Conservation (phyloP, 192 early-diverging fungal species). For the Coemansia sp. region DNA sequence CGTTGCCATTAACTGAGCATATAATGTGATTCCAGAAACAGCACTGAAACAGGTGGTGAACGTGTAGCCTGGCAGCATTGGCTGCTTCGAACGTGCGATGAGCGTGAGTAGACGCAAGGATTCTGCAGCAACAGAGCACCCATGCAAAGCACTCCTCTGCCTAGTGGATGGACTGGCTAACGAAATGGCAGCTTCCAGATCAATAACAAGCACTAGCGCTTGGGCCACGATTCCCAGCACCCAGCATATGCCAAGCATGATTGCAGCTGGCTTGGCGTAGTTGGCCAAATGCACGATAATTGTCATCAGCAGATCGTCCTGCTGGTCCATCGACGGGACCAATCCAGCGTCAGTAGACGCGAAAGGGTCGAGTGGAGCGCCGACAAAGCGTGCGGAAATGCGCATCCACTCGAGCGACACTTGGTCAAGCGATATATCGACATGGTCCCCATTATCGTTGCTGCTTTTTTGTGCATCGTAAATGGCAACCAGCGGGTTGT, state of each 20-base stretch:
- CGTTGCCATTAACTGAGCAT: too few relatives aligned
- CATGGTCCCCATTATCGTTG: not conserved
- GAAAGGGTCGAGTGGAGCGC: not conserved
- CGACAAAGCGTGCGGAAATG: not conserved
- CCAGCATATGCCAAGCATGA: not conserved
- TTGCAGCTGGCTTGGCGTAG: not conserved
- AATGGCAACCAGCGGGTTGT: constrained; percentile 8
- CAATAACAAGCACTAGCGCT: not conserved
- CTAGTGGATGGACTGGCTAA: not conserved
- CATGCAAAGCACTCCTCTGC: not conserved
- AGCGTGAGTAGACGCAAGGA: not conserved
- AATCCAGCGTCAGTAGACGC: not conserved
- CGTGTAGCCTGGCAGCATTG: not conserved
- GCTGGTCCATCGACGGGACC: not conserved
- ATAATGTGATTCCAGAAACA: not conserved
- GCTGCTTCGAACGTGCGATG: not conserved
- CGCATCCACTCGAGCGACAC: constrained; percentile 21
- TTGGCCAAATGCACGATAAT: not conserved
- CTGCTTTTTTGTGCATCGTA: not conserved
- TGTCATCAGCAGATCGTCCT: not conserved
- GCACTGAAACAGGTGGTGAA: not conserved
- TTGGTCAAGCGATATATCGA: not conserved
- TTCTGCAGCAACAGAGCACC: not conserved
- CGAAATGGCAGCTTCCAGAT: not conserved
- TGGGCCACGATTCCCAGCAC: not conserved